These are phyloP conservation scores for Perkinsus marinus DNA, from an alignment of 169 alveolate species.

Conservation along the genomic window DNA sequence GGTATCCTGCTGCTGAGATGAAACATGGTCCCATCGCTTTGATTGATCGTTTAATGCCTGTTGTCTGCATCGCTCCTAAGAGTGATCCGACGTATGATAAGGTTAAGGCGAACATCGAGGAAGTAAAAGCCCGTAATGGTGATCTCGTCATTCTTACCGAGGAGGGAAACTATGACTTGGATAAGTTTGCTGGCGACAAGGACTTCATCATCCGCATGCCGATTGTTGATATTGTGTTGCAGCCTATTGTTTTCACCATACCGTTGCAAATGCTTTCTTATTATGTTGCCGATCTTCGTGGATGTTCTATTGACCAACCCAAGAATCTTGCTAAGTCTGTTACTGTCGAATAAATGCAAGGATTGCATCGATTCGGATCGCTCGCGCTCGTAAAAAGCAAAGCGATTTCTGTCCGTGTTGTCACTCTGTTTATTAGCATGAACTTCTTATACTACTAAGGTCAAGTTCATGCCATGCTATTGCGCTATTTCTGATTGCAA, in stretches of 20 bases:
- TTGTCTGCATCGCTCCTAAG: constrained; percentile 13
- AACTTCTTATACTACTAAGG: neutral
- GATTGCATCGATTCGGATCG: neutral
- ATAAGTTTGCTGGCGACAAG: constrained; percentile 48
- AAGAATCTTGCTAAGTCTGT: constrained; percentile 58
- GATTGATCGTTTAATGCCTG: constrained; percentile 45
- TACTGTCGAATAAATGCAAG: constrained; percentile 40
- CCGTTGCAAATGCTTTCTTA: constrained; percentile 35
- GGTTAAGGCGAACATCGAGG: constrained; percentile 50
- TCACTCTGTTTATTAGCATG: neutral
- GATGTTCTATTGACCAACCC: constrained; percentile 46
- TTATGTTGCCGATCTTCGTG: constrained; percentile 13
- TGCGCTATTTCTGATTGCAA: neutral
- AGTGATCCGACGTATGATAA: constrained; percentile 2
- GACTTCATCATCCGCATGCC: constrained; percentile 51
- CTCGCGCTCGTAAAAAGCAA: neutral
- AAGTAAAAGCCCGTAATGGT: constrained; percentile 83
- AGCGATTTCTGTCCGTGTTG: neutral
- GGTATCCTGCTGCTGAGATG: constrained; percentile 82
- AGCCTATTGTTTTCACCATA: constrained; percentile 25
- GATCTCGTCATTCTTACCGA: constrained; percentile 74
- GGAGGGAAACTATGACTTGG: constrained; percentile 27
- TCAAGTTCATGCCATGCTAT: neutral
- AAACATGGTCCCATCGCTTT: constrained; percentile 91
- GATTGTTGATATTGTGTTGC: constrained; percentile 16